phyloP scores from a whole-genome alignment of 768 basidiomycete genomes.

The Naganishia kalamii region DNA sequence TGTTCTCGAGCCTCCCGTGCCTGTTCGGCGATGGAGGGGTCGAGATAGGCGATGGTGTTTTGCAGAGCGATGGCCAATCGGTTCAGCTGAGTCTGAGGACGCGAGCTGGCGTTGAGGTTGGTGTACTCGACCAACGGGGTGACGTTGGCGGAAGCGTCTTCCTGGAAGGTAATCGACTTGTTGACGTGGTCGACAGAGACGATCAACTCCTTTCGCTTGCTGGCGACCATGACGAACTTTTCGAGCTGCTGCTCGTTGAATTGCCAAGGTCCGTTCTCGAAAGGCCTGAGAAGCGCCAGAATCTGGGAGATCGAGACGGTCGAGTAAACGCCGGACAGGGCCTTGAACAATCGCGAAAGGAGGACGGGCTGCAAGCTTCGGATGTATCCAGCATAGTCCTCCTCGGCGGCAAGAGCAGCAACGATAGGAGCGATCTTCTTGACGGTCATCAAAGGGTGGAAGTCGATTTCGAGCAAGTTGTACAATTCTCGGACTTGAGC shows the following conservation, averaged over 20 bases:
- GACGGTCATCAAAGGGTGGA: conserved; percentile 85
- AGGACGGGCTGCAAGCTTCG: conserved; percentile 85
- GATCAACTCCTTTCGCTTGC: conserved; percentile 73
- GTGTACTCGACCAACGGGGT: conserved; percentile 45
- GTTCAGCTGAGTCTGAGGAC: conserved; percentile 71
- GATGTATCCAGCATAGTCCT: conserved; percentile 71
- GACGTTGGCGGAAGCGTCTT: conserved; percentile 51
- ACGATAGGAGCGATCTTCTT: conserved; percentile 71
- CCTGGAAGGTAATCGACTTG: conserved; percentile 71
- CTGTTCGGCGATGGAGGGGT: conserved; percentile 52
- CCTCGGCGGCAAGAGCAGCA: conserved; percentile 49
- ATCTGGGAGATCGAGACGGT: conserved; percentile 73
- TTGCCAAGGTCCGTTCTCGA: conserved; percentile 55
- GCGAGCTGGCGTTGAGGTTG: conserved; percentile 41
- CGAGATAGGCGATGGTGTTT: conserved; percentile 55
- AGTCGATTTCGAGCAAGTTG: conserved; percentile 81
- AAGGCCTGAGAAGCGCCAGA: conserved; percentile 64
- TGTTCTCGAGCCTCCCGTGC: conserved; percentile 54
- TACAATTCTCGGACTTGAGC: conserved; percentile 69
- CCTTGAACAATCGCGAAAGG: conserved; percentile 79
- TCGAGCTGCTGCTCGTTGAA: conserved; percentile 67
- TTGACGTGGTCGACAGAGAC: conserved; percentile 83
- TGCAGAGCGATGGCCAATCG: conserved; percentile 68
- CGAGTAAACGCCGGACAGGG: conserved; percentile 87
- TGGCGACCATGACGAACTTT: conserved; percentile 88